phyloP scores from a whole-genome alignment of 2,329 filamentous ascomycete species.

The Penicillium sp. region DNA sequence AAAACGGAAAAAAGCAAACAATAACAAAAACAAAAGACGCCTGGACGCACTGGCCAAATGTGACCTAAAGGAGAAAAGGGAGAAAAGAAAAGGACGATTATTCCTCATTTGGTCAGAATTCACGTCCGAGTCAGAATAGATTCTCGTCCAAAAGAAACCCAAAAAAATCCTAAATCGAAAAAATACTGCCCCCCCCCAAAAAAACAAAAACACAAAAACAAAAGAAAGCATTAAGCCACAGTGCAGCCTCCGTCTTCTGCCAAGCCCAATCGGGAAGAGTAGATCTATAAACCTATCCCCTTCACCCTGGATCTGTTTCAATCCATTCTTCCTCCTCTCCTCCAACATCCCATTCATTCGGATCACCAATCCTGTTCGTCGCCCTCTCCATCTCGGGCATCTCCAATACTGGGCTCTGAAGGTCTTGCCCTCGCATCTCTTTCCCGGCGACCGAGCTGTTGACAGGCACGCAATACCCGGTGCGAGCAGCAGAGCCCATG shows the following conservation, averaged over 20 bases:
- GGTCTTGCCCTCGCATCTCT: conserved; percentile 4
- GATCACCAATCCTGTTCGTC: neutral
- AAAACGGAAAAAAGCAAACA: too few relatives aligned
- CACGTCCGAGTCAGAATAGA: too few relatives aligned
- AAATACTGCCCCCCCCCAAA: too few relatives aligned
- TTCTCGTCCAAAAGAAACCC: too few relatives aligned
- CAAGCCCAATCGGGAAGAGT: conserved; percentile 21
- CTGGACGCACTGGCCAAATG: too few relatives aligned
- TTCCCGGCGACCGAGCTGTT: conserved; percentile 2
- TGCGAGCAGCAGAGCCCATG: conserved; percentile 31
- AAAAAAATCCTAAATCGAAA: too few relatives aligned
- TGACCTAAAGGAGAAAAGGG: too few relatives aligned
- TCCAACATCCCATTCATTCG: conserved; percentile 1
- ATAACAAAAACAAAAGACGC: too few relatives aligned
- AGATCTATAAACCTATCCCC: conserved; percentile 34
- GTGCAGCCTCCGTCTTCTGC: neutral
- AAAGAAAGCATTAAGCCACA: neutral
- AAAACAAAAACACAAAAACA: too few relatives aligned
- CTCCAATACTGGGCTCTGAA: conserved; percentile 4
- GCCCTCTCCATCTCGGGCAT: neutral
- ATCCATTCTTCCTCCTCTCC: conserved; percentile 13
- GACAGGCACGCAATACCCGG: conserved; percentile 10
- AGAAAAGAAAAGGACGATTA: too few relatives aligned
- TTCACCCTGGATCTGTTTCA: conserved; percentile 15
- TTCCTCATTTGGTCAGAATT: too few relatives aligned